Percentiles rank a stretch among this genome's conserved stretches.
phyloP scores from a whole-genome alignment of 495 filamentous ascomycete species.

The Aspergillus haitiensis region DNA sequence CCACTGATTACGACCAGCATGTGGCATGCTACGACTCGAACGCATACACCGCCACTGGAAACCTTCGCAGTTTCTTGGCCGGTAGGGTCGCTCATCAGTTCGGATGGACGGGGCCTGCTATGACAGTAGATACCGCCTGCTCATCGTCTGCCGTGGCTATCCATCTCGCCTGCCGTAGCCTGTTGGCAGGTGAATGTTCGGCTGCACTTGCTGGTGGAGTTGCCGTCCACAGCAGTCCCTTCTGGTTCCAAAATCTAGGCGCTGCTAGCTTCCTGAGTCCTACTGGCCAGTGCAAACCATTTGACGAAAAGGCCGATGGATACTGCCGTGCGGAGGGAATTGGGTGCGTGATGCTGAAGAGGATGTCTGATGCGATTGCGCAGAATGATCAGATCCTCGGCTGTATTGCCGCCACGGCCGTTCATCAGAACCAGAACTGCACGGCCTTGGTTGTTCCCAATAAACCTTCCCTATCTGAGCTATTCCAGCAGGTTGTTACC shows the following conservation, averaged over 20 bases:
- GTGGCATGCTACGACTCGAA: constrained; percentile 31
- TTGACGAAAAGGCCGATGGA: constrained; percentile 31
- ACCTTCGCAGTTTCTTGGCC: constrained; percentile 20
- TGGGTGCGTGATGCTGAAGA: constrained; percentile 38
- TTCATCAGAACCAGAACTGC: constrained; percentile 33
- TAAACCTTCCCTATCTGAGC: constrained; percentile 49
- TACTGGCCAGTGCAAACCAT: constrained; percentile 22
- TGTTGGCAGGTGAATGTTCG: constrained; percentile 31
- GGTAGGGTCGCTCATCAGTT: constrained; percentile 49
- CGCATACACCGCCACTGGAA: constrained; percentile 4
- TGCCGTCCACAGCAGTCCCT: constrained; percentile 36
- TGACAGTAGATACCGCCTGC: constrained; percentile 48
- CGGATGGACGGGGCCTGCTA: constrained; percentile 41
- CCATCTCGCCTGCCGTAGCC: constrained; percentile 31
- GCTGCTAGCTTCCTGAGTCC: constrained; percentile 31
- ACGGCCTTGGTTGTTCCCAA: constrained; percentile 58
- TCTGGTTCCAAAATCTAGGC: constrained; percentile 9
- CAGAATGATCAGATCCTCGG: constrained; percentile 43
- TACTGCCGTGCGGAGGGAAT: constrained; percentile 47
- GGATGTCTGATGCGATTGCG: constrained; percentile 30
- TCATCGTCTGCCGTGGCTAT: constrained; percentile 39
- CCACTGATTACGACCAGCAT: constrained; percentile 44
- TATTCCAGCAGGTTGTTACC: constrained; percentile 54
- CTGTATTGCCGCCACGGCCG: constrained; percentile 36
- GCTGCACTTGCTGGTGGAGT: constrained; percentile 40